phyloP scores from a whole-genome alignment of 306 rosid genomes.

The Benincasa hispida region DNA sequence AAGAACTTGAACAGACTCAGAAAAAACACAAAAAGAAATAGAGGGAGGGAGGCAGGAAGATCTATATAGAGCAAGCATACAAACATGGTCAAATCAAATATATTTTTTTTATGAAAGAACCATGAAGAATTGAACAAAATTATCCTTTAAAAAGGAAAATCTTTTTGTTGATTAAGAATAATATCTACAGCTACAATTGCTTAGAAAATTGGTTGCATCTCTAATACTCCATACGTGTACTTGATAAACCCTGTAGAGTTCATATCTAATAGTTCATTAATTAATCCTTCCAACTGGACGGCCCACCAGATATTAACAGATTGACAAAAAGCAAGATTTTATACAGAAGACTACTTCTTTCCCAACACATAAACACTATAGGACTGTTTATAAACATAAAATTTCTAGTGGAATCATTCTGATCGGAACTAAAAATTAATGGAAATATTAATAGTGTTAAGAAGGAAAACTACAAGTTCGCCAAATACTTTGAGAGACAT shows the following conservation, averaged over 20 bases:
- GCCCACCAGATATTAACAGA: not conserved
- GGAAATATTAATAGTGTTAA: no score
- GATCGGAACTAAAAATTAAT: not conserved
- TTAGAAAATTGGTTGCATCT: not conserved
- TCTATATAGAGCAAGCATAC: not conserved
- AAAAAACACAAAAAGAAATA: not conserved
- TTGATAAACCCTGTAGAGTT: not conserved
- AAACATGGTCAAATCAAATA: not conserved
- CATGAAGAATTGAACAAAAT: not conserved
- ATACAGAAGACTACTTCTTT: no score
- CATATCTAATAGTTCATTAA: not conserved
- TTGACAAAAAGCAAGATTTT: not conserved
- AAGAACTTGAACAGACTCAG: not conserved
- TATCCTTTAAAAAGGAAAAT: not conserved
- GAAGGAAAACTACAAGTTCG: not conserved
- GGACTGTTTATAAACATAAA: not conserved
- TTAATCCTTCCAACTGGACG: not conserved
- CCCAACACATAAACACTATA: not conserved
- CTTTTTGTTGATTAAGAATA: not conserved
- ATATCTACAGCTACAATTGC: not conserved
- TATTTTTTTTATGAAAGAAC: not conserved
- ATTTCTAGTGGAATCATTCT: not conserved
- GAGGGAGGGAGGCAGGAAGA: not conserved
- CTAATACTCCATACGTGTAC: not conserved
- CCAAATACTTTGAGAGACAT: not conserved